These are phyloP conservation scores for Phyllosticta citrichinensis DNA, from an alignment of 2,329 filamentous ascomycete species.

Conservation along the genomic window DNA sequence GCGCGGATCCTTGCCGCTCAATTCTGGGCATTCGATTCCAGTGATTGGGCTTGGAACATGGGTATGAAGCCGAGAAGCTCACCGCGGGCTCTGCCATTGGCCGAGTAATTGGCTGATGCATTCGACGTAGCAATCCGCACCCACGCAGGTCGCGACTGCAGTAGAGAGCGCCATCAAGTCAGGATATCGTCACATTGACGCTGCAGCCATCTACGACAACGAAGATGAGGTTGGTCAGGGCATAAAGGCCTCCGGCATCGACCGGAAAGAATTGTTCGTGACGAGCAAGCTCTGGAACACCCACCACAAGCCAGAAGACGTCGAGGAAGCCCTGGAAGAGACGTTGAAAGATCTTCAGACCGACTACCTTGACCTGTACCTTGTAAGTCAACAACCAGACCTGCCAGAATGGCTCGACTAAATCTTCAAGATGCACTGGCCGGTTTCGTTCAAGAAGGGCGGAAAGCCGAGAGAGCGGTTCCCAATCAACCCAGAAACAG, in stretches of 20 bases:
- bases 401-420: background rate
- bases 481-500: constrained; percentile 49
- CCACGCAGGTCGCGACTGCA: constrained; percentile 7
- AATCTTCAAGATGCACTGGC: constrained; percentile 53
- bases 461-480: constrained; percentile 52
- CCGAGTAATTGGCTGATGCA: background rate
- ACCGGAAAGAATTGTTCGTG: constrained; percentile 39
- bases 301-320: constrained; percentile 63
- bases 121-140: constrained; percentile 1
- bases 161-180: constrained; percentile 13
- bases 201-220: constrained; percentile 41
- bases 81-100: background rate
- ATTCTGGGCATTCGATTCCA: constrained; percentile 7
- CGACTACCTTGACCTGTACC: constrained; percentile 52
- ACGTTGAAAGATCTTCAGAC: constrained; percentile 51
- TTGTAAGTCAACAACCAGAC: constrained; percentile 1
- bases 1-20: constrained; percentile 5
- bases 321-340: constrained; percentile 47
- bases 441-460: constrained; percentile 59
- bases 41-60: constrained; percentile 7
- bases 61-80: background rate
- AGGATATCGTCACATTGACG: constrained; percentile 49
- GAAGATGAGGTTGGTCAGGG: constrained; percentile 39
- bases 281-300: constrained; percentile 74
- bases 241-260: constrained; percentile 35